phyloP scores from a whole-genome alignment of 306 rosid genomes.

The Herpetospermum pedunculosum region DNA sequence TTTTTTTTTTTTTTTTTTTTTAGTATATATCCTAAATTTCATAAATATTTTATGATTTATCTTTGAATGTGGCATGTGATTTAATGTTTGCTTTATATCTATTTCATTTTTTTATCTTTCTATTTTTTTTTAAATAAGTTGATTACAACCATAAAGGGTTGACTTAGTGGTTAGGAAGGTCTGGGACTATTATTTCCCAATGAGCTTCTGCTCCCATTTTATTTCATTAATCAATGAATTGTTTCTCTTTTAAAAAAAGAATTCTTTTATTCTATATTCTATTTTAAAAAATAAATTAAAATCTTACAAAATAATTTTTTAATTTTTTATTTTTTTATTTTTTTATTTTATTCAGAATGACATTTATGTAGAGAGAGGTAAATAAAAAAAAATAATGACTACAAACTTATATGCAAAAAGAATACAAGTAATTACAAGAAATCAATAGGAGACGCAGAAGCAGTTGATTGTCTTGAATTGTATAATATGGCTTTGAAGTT shows the following conservation, averaged over 20 bases:
- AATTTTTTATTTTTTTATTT: no score
- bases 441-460: background rate
- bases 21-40: background rate
- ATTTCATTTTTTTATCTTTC: background rate
- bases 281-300: background rate
- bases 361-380: background rate
- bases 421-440: background rate
- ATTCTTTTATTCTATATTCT: background rate
- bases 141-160: no score
- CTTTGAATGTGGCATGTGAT: background rate
- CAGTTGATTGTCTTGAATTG: background rate
- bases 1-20: no score
- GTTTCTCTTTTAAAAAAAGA: no score
- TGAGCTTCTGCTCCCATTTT: no score
- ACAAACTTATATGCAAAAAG: background rate
- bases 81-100: background rate
- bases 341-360: background rate
- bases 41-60: background rate
- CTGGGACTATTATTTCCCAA: no score
- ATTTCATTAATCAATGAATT: no score
- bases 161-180: no score
- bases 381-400: background rate
- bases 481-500: background rate
- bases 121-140: no score
- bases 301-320: no score